A percentile compares a stretch with the other conserved stretches of the same genome.
Conservation (phyloP, 2,329 filamentous ascomycete genomes). For the Huntiella abstrusa region DNA sequence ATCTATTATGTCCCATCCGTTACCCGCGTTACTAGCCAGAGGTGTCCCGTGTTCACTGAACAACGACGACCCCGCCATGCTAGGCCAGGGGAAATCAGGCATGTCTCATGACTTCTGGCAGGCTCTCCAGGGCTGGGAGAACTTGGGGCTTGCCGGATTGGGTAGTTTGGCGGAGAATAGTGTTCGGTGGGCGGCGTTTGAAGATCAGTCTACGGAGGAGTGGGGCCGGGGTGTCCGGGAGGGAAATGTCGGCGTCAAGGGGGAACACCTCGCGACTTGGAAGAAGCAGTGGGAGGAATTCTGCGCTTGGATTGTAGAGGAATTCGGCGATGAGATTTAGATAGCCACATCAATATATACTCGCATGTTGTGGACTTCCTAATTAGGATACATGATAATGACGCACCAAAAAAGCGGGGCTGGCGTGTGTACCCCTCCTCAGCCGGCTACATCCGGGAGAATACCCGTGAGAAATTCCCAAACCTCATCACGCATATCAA, state of each 20-base stretch:
- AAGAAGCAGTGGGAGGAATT: constrained; percentile 69
- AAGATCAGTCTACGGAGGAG: constrained; percentile 51
- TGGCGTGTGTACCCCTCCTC: too few species aligned
- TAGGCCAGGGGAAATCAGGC: constrained; percentile 64
- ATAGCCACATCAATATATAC: too few species aligned
- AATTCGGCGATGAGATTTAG: constrained; percentile 34
- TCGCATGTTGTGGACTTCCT: too few species aligned
- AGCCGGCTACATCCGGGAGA: too few species aligned
- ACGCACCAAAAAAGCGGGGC: too few species aligned
- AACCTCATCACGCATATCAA: not conserved
- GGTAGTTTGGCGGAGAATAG: constrained; percentile 84
- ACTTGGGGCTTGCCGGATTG: constrained; percentile 70
- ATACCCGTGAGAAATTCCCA: too few species aligned
- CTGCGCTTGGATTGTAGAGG: constrained; percentile 72
- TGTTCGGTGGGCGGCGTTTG: constrained; percentile 73
- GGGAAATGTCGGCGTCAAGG: constrained; percentile 55
- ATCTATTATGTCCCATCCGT: constrained; percentile 57
- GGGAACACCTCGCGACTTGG: constrained; percentile 59
- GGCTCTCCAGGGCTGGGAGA: constrained; percentile 77
- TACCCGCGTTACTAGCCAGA: constrained; percentile 67
- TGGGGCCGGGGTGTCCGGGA: constrained; percentile 59
- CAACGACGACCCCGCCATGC: constrained; percentile 80
- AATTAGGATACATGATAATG: too few species aligned
- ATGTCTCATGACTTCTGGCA: constrained; percentile 94
- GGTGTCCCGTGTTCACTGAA: constrained; percentile 70